Evolutionary conservation across 1,284 basidiomycete species (phyloP), one percentile per base, ranked within the genome.

Genomic region (Sanghuangporus baumii): DNA sequence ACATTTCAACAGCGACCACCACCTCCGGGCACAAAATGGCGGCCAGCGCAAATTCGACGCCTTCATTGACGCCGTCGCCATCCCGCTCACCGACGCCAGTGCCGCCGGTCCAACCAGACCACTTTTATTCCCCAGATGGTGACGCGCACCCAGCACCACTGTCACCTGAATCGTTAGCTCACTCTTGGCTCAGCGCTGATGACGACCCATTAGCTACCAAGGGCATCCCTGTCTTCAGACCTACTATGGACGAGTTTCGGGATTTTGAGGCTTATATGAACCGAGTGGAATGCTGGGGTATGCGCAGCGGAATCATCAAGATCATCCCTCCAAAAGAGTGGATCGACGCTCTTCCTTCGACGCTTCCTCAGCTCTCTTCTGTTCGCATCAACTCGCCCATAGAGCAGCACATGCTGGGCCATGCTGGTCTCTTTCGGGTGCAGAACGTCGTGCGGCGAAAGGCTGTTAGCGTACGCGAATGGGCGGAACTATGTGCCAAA

Each of bases 191-290:
- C 56, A 84, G 83, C 72, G 94, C 93, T 14, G 82, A 84, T 52
- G 91, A 94, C 71, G 94, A 96, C 77, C 90, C 87, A 11, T 73
- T 86, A n/a, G 92, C 92, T 0, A 81, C 86, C 69, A 86, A 91
- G 59, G 95, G 95, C 47, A 95, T 97, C 55, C 95, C 95, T 14
- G 92, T 98, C 14, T 98, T 98, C 81, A 90, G 87, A 71, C 95
- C 95, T 5, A 87, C 89, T 1, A 87, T 94, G 83, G 87, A 89
- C 58, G 91, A 96, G 69, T 96, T 96, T 69, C 71, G 80, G 68
- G 91, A 96, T 72, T 96, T 96, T 72, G 94, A 96, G 71, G 85
- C 74, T 3, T 98, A 94, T 73, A 89, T 96, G 82, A 87, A 85
- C 66, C 84, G 76, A 64, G 82, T 97, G 46, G 93, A 94, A 72